Base-by-base conservation (phyloP, 2,329 filamentous ascomycete genomes). In the Grosmannia clavigera region DNA sequence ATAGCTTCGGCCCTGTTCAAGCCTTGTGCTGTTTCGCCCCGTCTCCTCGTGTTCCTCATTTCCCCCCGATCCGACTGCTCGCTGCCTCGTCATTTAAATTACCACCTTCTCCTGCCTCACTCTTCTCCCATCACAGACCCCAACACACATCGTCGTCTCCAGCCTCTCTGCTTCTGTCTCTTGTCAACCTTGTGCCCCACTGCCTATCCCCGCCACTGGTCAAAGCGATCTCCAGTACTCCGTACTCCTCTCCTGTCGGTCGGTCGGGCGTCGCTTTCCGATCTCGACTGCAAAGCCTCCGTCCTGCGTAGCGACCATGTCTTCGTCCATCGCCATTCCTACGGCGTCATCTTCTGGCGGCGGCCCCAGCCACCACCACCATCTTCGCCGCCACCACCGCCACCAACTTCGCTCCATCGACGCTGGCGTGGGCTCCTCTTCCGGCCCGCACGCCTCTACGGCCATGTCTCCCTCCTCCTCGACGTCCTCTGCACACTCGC, bases 241-340 rank as follows among this genome's bases (percentile, higher is more conserved):
- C 22, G 22, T 14, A 3, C 38, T 40, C 38, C 38, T 16, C 38
- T 40, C 38, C 14, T 40, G 38, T 40, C 38, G 38, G 38, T 38
- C 35, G 35, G 35, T 40, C 38, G 38, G 38, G 38, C 38, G 14
- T 40, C 38, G 38, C 38, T 16, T 40, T 14, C 38, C 12, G 3
- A 40, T 40, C 38, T 40, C 38, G 12, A 40, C 9, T 14, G 38
- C 12, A 40, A 38, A 38, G 35, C 35, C 35, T 10, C 35, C 10
- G 9, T 14, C 35, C 12, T 40, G 2, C 38, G 35, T 31, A 27
- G 27, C 40, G 43, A 54, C 64, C 65, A 84, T 86, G 83, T 85
- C 84, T 62, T 84, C 84, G 61, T 87, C 84, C 62, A 89, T 89
- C 73, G 77, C 80, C 65, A 90, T 90, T 66, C 86, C 85, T 64